Conservation (phyloP, 1,284 basidiomycete genomes). For the Bjerkandera adusta region DNA sequence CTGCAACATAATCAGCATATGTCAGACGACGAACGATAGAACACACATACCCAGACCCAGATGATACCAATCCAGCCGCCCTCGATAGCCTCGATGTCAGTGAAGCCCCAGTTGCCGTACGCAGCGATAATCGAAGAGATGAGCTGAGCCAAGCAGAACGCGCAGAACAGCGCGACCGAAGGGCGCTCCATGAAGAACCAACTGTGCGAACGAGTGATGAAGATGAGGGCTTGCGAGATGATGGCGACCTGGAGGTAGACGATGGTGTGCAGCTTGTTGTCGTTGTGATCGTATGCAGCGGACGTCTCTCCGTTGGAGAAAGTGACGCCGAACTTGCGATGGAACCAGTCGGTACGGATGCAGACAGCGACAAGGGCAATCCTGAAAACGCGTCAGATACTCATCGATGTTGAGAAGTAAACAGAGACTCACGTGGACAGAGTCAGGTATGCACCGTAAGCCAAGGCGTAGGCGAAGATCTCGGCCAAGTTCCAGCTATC, state of each 20-base stretch:
- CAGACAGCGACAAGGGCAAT: conserved; percentile 83
- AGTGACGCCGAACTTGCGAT: conserved; percentile 78
- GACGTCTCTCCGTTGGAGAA: conserved; percentile 42
- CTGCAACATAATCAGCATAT: conserved; percentile 33
- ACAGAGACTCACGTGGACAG: conserved; percentile 72
- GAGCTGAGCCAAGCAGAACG: conserved; percentile 92
- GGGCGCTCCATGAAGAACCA: conserved; percentile 99
- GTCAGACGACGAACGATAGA: background rate
- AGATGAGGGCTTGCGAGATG: conserved; percentile 97
- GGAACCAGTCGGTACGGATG: conserved; percentile 89
- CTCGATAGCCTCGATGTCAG: conserved; percentile 71
- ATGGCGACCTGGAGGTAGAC: conserved; percentile 94
- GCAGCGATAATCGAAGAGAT: conserved; percentile 94
- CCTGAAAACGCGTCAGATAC: conserved; percentile 33
- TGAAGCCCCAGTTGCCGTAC: conserved; percentile 92
- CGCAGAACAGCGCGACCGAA: conserved; percentile 83
- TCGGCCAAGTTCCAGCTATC: conserved; percentile 96
- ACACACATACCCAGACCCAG: conserved; percentile 83
- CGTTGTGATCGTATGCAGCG: conserved; percentile 54
- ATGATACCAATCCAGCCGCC: conserved; percentile 97
- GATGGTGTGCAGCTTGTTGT: conserved; percentile 76
- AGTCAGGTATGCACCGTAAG: conserved; percentile 93
- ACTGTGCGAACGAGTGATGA: conserved; percentile 93
- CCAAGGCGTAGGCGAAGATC: conserved; percentile 94
- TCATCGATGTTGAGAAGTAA: background rate